Conservation (phyloP, 495 filamentous ascomycete genomes). For the Penicillium crystallinum region DNA sequence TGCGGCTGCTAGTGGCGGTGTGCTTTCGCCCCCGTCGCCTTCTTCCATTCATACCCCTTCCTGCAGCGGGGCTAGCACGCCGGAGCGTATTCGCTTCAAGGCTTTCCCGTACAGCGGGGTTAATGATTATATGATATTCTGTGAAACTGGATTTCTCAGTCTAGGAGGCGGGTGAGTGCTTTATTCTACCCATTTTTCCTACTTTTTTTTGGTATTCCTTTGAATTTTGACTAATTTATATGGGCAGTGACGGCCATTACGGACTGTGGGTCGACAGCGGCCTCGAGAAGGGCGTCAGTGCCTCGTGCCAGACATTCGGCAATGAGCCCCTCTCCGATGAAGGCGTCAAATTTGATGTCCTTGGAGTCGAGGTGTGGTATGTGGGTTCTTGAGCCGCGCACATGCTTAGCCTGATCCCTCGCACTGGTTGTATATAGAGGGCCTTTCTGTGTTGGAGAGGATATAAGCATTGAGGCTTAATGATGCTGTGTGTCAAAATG, state of each 20-base stretch:
- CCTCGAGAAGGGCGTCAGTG: constrained; percentile 81
- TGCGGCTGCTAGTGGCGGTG: constrained; percentile 26
- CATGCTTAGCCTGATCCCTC: not conserved
- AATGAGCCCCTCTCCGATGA: constrained; percentile 95
- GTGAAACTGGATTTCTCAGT: constrained; percentile 78
- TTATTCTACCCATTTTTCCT: not conserved
- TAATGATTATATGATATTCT: constrained; percentile 96
- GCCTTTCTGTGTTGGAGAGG: not conserved
- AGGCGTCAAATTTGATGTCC: constrained; percentile 84
- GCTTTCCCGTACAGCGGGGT: constrained; percentile 93
- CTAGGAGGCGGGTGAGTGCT: constrained; percentile 69
- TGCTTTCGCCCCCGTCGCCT: constrained; percentile 25
- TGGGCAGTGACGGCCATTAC: constrained; percentile 71
- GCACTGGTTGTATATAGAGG: constrained; percentile 7
- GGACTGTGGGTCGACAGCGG: constrained; percentile 88
- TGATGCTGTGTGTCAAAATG: not conserved
- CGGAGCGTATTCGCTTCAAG: constrained; percentile 81
- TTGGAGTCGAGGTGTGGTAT: constrained; percentile 92
- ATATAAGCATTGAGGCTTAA: constrained; percentile 2
- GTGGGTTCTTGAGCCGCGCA: constrained; percentile 42
- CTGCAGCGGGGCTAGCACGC: constrained; percentile 41
- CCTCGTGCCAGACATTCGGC: constrained; percentile 80
- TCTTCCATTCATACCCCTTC: constrained; percentile 17
- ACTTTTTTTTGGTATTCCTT: too few relatives aligned
- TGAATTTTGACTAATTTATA: constrained; percentile 2